These are phyloP conservation scores for Heterobasidion occidentale DNA, from an alignment of 1,284 basidiomycete genomes.

Conservation along the genomic window DNA sequence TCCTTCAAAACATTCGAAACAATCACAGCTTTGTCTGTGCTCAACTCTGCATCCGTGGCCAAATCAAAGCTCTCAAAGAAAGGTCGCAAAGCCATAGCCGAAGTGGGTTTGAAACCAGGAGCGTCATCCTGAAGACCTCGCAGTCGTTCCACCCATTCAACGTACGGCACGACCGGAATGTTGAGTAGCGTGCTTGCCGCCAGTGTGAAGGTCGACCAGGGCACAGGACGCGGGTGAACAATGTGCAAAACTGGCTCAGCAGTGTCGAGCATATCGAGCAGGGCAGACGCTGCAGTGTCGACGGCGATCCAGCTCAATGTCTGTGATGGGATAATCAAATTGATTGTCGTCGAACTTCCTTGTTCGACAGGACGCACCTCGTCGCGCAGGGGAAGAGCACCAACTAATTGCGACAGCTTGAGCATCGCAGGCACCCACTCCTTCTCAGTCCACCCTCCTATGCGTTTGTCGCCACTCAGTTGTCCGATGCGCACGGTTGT, in stretches of 20 bases:
- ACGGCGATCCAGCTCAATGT: slow-evolving; percentile 18
- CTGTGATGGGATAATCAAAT: background rate
- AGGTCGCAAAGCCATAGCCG: no score
- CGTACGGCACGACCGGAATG: background rate
- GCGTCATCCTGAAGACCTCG: background rate
- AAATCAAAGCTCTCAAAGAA: no score
- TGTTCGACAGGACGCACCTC: background rate
- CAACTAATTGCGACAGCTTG: background rate
- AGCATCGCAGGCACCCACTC: slow-evolving; percentile 40
- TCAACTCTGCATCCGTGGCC: no score
- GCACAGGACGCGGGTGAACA: slow-evolving; percentile 18
- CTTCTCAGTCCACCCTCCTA: slow-evolving; percentile 32
- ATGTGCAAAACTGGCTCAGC: slow-evolving; percentile 18
- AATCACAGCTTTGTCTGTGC: no score
- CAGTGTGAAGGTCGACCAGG: background rate
- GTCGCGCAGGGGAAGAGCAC: background rate
- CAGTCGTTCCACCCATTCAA: background rate
- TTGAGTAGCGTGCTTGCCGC: background rate
- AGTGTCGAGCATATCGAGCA: slow-evolving; percentile 16
- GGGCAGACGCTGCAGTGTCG: slow-evolving; percentile 14
- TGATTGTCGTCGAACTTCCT: background rate
- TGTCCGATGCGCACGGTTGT: slow-evolving; percentile 34
- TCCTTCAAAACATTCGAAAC: no score
- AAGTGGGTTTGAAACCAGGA: no score
- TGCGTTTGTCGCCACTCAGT: slow-evolving; percentile 27